Evolutionary conservation across 1,139 yeast species (phyloP), one percentile per base, ranked within the genome.

Genomic region (Magnusiomyces paraingens): DNA sequence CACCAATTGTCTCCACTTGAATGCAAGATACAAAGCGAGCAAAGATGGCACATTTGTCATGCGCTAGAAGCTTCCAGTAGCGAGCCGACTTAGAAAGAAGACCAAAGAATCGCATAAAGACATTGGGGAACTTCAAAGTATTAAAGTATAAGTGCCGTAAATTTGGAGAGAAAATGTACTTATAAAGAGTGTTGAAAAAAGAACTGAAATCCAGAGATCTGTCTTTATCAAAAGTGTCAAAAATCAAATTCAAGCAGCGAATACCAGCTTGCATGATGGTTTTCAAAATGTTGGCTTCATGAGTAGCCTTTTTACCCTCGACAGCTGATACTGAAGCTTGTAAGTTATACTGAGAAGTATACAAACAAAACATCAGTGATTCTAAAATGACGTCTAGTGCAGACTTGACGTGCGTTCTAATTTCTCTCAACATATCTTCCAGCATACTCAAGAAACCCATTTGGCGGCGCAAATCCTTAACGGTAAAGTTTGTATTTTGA

Each of bases 121-220:
- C 80, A 0, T 97, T 89, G 1, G 91, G 84, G 63, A 84, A 90
- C 64, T 89, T 95, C 48, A 86, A 73, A 65, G 91, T 91, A 62
- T 87, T 96, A 44, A 72, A 76, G 2, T 86, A 84, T 67, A 91
- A 90, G 22, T 77, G 74, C 0, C 61, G 71, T 62, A 93, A 73
- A 63, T 94, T 80, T 12, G 95, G 91, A 21, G 66, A 63, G n/a
- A 93, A 72, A 40, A 90, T 73, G 45, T 73, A 65, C 2, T 71
- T 66, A 63, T 79, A 84, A 11, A 93, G 77, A 1, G 72, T 62
- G 3, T 74, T 73, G 50, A 81, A 76, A 62, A 80, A 80, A 0
- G 68, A 29, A 22, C 14, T 12, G 12, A 49, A 15, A 22, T 47
- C 53, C 38, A 39, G 8, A 12, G 43, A 38, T 3, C 21, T 32